Evolutionary conservation across 2,329 filamentous ascomycete species (phyloP), one percentile per base, ranked within the genome.

Genomic region (Beauveria asiatica): DNA sequence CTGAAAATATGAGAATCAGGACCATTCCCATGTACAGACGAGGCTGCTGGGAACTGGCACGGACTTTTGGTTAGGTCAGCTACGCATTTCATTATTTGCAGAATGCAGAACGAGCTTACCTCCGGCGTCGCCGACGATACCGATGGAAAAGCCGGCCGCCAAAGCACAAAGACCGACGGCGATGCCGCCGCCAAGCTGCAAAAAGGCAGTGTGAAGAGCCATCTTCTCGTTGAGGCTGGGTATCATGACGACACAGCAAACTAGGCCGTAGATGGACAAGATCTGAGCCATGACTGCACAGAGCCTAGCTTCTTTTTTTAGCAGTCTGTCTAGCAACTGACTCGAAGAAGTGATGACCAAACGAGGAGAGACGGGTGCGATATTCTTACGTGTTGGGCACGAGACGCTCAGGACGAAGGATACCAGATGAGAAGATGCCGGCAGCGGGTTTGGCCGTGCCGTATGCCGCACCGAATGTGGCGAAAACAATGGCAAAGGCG

Each of bases 241-340:
- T 27, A 74, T 71, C 67, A 79, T 78, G 66, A 79, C 74, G 64
- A 79, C 75, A 61, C 71, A 72, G 56, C 72, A 71, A 48, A 79
- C 75, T 44, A 79, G 71, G 56, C 76, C 76, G 66, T 78, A 78
- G 63, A 79, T 78, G 65, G 75, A 75, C 30, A 78, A 72, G 64
- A 78, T 78, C 68, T 78, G 75, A 50, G 76, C 76, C 75, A 78
- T 77, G 70, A 78, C 75, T 62, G 75, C 69, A 62, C 75, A 78
- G 33, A 78, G 68, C 19, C 69, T 72, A n/a, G 10, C 2, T 45
- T 33, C 13, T 9, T 16, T 30, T 30, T 4, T 42, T 1, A 50
- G 37, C 17, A 23, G 13, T 1, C 8, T 42, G 46, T 39, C 11
- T 27, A 50, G 48, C 13, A 46, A 16, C 13, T 6, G 30, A 52